Evolutionary conservation across 495 filamentous ascomycete species (phyloP).

Genomic region (Hypoxylon subgilvum): DNA sequence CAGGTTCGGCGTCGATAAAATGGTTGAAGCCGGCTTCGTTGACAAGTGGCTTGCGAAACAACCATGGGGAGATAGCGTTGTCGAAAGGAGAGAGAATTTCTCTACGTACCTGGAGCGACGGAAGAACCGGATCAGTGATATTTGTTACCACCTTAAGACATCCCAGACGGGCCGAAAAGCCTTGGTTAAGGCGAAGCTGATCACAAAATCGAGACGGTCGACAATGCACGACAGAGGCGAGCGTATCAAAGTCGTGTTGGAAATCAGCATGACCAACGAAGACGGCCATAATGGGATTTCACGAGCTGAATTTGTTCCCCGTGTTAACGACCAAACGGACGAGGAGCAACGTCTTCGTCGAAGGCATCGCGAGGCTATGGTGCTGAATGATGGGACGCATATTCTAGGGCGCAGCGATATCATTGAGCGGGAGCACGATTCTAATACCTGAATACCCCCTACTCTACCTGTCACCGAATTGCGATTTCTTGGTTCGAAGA

Average conservation of each 20-base stretch:
- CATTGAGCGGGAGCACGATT: constrained; percentile 53
- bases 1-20: constrained; percentile 47
- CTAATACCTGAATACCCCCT: constrained; percentile 26
- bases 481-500: neutral
- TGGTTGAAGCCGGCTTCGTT: constrained; percentile 58
- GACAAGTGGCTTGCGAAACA: constrained; percentile 63
- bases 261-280: constrained; percentile 44
- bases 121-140: constrained; percentile 54
- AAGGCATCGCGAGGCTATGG: constrained; percentile 67
- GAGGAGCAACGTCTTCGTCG: constrained; percentile 61
- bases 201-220: constrained; percentile 22
- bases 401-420: constrained; percentile 65
- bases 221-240: constrained; percentile 36
- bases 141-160: constrained; percentile 47
- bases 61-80: constrained; percentile 56
- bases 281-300: constrained; percentile 33
- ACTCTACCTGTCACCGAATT: neutral
- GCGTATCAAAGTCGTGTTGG: constrained; percentile 43
- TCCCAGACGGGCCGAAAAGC: constrained; percentile 48
- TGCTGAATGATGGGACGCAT: constrained; percentile 65
- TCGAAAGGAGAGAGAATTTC: constrained; percentile 55
- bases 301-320: constrained; percentile 38
- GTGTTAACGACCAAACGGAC: constrained; percentile 51
- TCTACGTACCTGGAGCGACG: constrained; percentile 47
- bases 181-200: constrained; percentile 49